Conservation (phyloP, 768 basidiomycete genomes). For the Agrocybe praecox region DNA sequence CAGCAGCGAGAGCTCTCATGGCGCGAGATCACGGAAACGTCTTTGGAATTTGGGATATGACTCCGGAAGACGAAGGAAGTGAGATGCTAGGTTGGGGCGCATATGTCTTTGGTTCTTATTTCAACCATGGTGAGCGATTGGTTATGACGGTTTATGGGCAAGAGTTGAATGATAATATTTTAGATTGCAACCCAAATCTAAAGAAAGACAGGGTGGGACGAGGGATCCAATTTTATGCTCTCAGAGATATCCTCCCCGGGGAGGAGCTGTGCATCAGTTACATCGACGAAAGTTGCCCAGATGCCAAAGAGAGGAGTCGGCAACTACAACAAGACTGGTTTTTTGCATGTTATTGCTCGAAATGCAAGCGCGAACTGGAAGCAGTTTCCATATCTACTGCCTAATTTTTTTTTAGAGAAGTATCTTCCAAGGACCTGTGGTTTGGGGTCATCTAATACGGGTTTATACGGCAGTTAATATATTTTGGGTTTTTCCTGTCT, state of each 20-base stretch:
- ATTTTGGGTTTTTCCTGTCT: too few species aligned
- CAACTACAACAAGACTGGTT: constrained; percentile 56
- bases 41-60: constrained; percentile 70
- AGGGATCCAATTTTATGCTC: constrained; percentile 49
- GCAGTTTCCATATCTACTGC: background rate
- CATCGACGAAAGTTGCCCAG: constrained; percentile 24
- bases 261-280: constrained; percentile 66
- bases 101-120: constrained; percentile 63
- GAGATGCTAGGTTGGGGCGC: constrained; percentile 72
- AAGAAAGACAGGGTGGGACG: constrained; percentile 42
- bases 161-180: background rate
- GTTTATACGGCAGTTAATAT: too few species aligned
- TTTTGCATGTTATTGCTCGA: constrained; percentile 52
- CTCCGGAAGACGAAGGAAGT: constrained; percentile 43
- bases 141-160: too few species aligned
- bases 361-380: constrained; percentile 38
- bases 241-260: constrained; percentile 41
- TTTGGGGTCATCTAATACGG: too few species aligned
- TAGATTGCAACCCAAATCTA: constrained; percentile 58
- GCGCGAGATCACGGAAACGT: constrained; percentile 66
- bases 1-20: constrained; percentile 53
- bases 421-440: background rate
- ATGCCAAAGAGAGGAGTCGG: constrained; percentile 36
- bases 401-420: background rate
- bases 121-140: constrained; percentile 59